Evolutionary conservation across 176 grass and related monocot genomes (phyloP), one percentile per base, ranked within the genome.

Genomic region (Oryza meyeriana): DNA sequence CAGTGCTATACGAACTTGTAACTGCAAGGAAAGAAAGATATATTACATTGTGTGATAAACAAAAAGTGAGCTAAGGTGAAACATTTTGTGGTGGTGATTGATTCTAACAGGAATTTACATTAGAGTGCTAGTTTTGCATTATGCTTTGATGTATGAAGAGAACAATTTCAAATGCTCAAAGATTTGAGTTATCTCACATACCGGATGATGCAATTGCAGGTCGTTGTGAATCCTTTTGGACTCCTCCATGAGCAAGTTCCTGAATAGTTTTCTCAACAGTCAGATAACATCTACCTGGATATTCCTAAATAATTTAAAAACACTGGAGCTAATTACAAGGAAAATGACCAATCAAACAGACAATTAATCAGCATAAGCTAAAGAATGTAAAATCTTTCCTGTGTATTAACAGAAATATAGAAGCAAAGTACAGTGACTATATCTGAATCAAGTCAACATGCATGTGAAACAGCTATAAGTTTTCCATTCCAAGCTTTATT

Each of bases 1-100:
- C 76, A 42, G 78, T 82, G 72, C 77, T 83, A 84, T 98, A 91
- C 75, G 88, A 91, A 94, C 73, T 83, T 38, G 81, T 41, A 94
- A 79, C 80, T 91, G 48, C 81, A 88, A 87, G 57, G 29, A 90
- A 85, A 27, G 32, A 1, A 81, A 88, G 26, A 75, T 61, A 57
- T 44, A 64, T 75, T 86, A 90, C 35, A 77, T 66, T 0, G 10
- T 86, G 55, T 18, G 77, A 36, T 12, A 78, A 58, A 84, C 13
- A 8, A 58, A 45, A 28, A 74, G 8, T 40, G 11, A 17, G 30
- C 38, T 55, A 71, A 58, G 6, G 29, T 42, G 61, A 81, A 65
- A 17, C 57, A 76, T 26, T 71, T 30, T 33, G 12, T 44, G 24
- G 8, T 66, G 10, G 79, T 74, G 32, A 84, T 13, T 71, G 16